Conservation (phyloP, 2,329 filamentous ascomycete genomes). For the Penicillium capsulatum region DNA sequence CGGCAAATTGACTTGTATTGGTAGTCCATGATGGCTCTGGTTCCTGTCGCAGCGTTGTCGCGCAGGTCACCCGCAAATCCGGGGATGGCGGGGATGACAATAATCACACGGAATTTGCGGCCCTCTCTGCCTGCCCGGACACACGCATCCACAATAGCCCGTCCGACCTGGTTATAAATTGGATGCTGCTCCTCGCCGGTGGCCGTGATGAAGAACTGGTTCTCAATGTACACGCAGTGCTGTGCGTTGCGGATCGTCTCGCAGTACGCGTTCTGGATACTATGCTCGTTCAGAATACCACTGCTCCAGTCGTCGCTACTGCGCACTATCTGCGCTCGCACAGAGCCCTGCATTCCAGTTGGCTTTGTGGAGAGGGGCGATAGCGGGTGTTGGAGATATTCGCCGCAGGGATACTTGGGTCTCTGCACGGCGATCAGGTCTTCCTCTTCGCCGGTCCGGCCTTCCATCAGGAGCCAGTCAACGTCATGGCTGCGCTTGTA, state of each 20-base stretch:
- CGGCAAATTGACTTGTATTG: conserved; percentile 95
- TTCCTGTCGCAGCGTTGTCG: conserved; percentile 76
- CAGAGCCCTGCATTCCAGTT: conserved; percentile 62
- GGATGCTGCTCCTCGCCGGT: conserved; percentile 84
- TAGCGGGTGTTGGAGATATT: conserved; percentile 77
- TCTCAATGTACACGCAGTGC: conserved; percentile 96
- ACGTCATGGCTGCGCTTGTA: conserved; percentile 84
- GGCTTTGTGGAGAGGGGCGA: conserved; percentile 64
- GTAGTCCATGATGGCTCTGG: conserved; percentile 95
- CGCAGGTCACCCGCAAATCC: conserved; percentile 91
- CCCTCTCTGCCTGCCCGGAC: conserved; percentile 74
- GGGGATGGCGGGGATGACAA: conserved; percentile 85
- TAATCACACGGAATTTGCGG: conserved; percentile 85
- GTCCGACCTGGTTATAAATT: conserved; percentile 81
- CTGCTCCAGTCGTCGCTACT: conserved; percentile 93
- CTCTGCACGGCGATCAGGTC: conserved; percentile 84
- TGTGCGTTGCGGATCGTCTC: conserved; percentile 82
- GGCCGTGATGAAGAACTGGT: conserved; percentile 96
- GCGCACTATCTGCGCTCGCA: conserved; percentile 80
- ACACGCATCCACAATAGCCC: conserved; percentile 85
- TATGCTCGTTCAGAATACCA: conserved; percentile 78
- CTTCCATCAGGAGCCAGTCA: conserved; percentile 79
- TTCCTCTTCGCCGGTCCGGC: conserved; percentile 71
- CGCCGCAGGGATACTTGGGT: conserved; percentile 82
- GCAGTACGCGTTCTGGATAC: conserved; percentile 78